Percentiles rank a stretch among this genome's conserved stretches.
Evolutionary conservation across 2,329 filamentous ascomycete genomes (phyloP).

Genomic region (Aspergillus quadricinctus): DNA sequence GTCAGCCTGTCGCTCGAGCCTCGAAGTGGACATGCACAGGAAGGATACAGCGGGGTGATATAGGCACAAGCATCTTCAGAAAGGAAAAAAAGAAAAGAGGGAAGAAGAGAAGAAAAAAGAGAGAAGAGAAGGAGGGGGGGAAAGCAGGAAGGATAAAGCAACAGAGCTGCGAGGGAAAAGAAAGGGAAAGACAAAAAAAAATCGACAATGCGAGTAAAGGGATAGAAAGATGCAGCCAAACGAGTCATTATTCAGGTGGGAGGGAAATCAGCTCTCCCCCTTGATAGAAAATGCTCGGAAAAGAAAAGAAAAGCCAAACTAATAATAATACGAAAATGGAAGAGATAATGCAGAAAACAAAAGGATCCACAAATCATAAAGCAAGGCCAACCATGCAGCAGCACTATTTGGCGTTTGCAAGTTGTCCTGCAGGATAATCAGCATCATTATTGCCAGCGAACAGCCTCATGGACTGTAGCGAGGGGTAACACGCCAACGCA

Average conservation of each 20-base stretch:
- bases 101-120: neutral
- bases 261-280: neutral
- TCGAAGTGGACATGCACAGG: neutral
- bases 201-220: conserved; percentile 10
- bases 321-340: neutral
- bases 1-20: neutral
- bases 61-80: neutral
- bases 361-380: conserved; percentile 1
- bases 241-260: conserved; percentile 3
- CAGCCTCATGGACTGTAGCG: conserved; percentile 13
- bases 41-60: neutral
- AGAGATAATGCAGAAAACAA: neutral
- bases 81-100: neutral
- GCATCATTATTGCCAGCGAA: conserved; percentile 9
- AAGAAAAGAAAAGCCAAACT: neutral
- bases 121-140: neutral
- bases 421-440: conserved; percentile 12
- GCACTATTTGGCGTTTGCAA: neutral
- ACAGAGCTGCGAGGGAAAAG: neutral
- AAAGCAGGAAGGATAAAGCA: neutral
- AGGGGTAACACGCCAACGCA: conserved; percentile 18
- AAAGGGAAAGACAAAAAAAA: neutral
- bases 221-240: conserved; percentile 7
- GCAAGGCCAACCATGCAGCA: neutral
- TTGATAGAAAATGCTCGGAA: neutral